Conservation (phyloP, 1,284 basidiomycete genomes). For the Exobasidium cylindrosporum region DNA sequence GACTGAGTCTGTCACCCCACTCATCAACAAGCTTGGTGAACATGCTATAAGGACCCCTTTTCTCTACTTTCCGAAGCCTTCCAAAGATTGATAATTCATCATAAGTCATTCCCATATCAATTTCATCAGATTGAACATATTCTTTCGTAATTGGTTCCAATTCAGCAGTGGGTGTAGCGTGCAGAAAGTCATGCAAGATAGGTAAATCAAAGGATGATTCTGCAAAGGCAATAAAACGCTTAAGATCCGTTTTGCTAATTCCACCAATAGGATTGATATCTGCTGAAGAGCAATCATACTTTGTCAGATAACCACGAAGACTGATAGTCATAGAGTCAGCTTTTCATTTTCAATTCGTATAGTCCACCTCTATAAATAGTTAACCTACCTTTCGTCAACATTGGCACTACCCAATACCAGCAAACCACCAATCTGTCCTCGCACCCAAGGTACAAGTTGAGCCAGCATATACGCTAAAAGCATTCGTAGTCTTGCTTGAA, state of each 20-base stretch:
- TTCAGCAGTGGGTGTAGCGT: constrained; percentile 90
- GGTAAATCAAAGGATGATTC: constrained; percentile 76
- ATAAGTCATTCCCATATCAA: constrained; percentile 93
- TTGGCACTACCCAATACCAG: constrained; percentile 95
- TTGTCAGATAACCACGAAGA: constrained; percentile 92
- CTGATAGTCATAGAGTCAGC: constrained; percentile 16
- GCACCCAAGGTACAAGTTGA: constrained; percentile 87
- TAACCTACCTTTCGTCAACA: constrained; percentile 82
- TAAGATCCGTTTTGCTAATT: constrained; percentile 95
- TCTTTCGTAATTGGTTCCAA: constrained; percentile 90
- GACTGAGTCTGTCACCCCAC: constrained; percentile 76
- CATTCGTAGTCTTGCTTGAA: constrained; percentile 93
- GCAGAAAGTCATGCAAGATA: constrained; percentile 75
- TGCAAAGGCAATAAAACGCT: constrained; percentile 88
- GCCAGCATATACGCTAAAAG: constrained; percentile 96
- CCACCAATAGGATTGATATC: constrained; percentile 98
- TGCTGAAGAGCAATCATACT: constrained; percentile 78
- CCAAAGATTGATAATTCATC: constrained; percentile 93
- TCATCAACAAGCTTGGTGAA: constrained; percentile 90
- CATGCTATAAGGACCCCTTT: constrained; percentile 94
- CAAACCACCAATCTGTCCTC: constrained; percentile 78
- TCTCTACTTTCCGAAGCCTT: constrained; percentile 87
- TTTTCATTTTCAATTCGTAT: constrained; percentile 1
- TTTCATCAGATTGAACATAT: constrained; percentile 94
- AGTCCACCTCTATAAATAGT: neutral